A percentile compares a stretch with the other conserved stretches of the same genome.
Conservation (phyloP, 192 early-diverging fungal genomes). For the Dissophora ornata region DNA sequence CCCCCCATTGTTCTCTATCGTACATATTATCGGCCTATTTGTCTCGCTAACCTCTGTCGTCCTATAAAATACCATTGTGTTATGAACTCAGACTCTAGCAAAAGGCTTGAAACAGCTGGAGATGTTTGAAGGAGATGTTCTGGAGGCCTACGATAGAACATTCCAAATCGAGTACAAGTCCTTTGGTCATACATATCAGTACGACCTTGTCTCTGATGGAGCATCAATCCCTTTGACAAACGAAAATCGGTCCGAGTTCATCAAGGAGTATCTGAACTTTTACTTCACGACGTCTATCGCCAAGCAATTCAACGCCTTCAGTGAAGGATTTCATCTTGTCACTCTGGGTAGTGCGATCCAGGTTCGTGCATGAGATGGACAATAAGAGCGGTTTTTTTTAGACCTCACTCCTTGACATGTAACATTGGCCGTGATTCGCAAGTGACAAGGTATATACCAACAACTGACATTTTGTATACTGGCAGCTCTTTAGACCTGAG, state of each 20-base stretch:
- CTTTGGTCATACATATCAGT: conserved; percentile 67
- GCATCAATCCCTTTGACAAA: conserved; percentile 70
- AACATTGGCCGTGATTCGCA: too few relatives aligned
- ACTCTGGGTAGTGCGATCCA: conserved; percentile 72
- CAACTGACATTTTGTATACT: too few relatives aligned
- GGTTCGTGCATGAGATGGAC: conserved; percentile 41
- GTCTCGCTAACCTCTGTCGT: too few relatives aligned
- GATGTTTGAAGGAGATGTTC: conserved; percentile 73
- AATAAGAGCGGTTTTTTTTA: too few relatives aligned
- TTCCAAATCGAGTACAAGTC: conserved; percentile 85
- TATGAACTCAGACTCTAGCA: conserved; percentile 74
- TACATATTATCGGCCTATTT: too few relatives aligned
- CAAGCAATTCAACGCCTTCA: conserved; percentile 83
- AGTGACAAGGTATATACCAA: too few relatives aligned
- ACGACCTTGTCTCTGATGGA: conserved; percentile 78
- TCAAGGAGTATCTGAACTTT: conserved; percentile 83
- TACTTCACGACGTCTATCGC: conserved; percentile 76
- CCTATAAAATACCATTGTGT: too few relatives aligned
- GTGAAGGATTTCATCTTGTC: conserved; percentile 81
- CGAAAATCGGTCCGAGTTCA: conserved; percentile 84
- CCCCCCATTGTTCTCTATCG: too few relatives aligned
- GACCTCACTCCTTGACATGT: too few relatives aligned
- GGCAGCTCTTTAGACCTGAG: conserved; percentile 82
- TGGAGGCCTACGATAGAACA: conserved; percentile 79
- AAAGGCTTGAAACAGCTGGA: conserved; percentile 82